These are phyloP conservation scores for Linnemannia exigua DNA, from an alignment of 192 early-diverging fungal genomes.

Conservation along the genomic window DNA sequence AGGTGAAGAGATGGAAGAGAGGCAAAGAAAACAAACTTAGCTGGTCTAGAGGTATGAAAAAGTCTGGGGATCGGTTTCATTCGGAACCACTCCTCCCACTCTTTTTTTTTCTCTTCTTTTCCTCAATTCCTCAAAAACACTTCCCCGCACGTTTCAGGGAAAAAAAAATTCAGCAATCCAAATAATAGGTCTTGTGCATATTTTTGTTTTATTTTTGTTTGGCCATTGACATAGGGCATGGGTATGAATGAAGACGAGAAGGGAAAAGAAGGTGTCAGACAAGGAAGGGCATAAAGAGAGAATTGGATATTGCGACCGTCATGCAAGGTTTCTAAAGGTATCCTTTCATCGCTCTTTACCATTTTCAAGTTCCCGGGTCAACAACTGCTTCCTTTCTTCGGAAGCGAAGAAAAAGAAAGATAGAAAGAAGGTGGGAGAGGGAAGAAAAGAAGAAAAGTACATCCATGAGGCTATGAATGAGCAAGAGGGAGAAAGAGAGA, in stretches of 20 bases:
- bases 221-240: background rate
- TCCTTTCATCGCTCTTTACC: background rate
- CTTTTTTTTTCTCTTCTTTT: background rate
- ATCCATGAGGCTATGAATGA: background rate
- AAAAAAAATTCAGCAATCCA: background rate
- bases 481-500: background rate
- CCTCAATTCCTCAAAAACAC: background rate
- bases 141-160: background rate
- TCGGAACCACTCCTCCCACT: background rate
- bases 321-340: slow-evolving; percentile 5
- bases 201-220: background rate
- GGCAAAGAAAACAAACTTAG: background rate
- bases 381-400: background rate
- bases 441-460: background rate
- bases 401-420: background rate
- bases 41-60: no score
- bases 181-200: background rate
- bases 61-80: background rate
- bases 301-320: background rate
- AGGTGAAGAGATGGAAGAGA: background rate
- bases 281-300: background rate
- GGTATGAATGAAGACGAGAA: background rate
- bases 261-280: background rate
- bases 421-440: background rate
- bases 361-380: background rate